Base-by-base conservation (phyloP, 805 yeast genomes). In the Monosporozyma unispora region DNA sequence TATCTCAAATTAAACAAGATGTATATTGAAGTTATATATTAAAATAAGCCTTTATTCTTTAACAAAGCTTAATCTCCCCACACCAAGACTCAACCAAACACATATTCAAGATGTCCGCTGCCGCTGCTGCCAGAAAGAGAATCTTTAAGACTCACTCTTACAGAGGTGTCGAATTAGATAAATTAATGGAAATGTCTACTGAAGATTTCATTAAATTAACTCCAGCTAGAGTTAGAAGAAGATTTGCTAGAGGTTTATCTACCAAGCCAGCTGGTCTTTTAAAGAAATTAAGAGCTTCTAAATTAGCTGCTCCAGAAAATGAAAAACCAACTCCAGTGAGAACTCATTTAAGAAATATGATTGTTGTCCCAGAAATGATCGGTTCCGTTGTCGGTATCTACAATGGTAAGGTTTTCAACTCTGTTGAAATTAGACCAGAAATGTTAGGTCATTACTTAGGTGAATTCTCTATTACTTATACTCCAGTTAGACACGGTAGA, bases 381-480 rank as follows among this genome's bases (percentile, higher is more conserved):
- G 99, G 99, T 74, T 88, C 97, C 57, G 95, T 91, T 63, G 83
- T 93, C 67, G 97, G 97, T 79, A 86, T 93, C 68, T 93, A 93
- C 96, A 93, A 93, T 84, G 99, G 99, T 80, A 93, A 93, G 82
- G 87, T 80, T 67, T 93, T 93, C 95, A 91, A 91, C 95, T 86
- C 84, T 69, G 96, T 93, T 75, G 99, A 93, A 78, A 79, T 93
- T 78, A 89, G 80, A 77, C 96, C 99, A 71, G 99, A 93, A 82
- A 93, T 93, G 99, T 90, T 91, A 73, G 98, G 99, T 74, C 96
- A 91, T 86, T 93, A 93, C 95, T 87, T 93, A 70, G 99, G 97
- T 80, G 99, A 93, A 82, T 93, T 93, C 88, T 91, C 99, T 70
- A 93, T 93, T 78, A 81, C 99, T 69, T 93, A 93, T 83, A 87